Percentiles rank a stretch among this genome's conserved stretches.
phyloP scores from a whole-genome alignment of 2,329 filamentous ascomycete species.

The Metarhizium anisopliae region DNA sequence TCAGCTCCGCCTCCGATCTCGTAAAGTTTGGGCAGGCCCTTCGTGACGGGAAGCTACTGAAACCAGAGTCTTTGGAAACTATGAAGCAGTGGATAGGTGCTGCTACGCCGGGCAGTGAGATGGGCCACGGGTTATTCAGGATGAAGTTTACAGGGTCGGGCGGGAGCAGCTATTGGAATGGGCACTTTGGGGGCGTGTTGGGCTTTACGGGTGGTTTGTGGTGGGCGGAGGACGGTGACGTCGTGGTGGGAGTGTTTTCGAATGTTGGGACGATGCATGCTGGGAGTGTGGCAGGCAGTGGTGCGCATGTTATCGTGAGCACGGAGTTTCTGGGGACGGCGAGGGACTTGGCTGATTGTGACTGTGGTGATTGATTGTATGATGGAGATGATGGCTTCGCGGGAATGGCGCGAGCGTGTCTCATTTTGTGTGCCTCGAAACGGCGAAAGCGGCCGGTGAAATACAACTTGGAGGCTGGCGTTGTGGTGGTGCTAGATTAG shows the following conservation, averaged over 20 bases:
- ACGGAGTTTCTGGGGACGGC: slow-evolving; percentile 3
- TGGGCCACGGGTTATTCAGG: slow-evolving; percentile 9
- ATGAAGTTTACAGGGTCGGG: background rate
- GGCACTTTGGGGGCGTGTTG: slow-evolving; percentile 8
- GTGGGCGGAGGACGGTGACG: slow-evolving; percentile 7
- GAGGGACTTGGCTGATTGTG: background rate
- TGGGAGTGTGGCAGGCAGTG: slow-evolving; percentile 5
- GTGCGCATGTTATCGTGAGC: slow-evolving; percentile 4
- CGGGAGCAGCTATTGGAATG: slow-evolving; percentile 1
- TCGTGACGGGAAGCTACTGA: slow-evolving; percentile 8
- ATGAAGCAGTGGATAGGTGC: slow-evolving; percentile 7
- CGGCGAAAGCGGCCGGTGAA: no score
- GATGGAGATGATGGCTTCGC: no score
- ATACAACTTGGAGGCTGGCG: no score
- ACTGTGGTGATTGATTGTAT: background rate
- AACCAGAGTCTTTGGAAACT: slow-evolving; percentile 1
- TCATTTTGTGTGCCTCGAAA: no score
- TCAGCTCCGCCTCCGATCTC: slow-evolving; percentile 7
- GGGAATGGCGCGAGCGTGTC: no score
- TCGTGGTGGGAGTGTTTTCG: slow-evolving; percentile 3
- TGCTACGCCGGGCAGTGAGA: slow-evolving; percentile 1
- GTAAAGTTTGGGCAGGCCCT: slow-evolving; percentile 7
- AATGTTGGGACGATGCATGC: slow-evolving; percentile 9
- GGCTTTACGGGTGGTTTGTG: slow-evolving; percentile 7
- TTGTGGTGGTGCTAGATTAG: no score